Base-by-base conservation (phyloP, 306 rosid genomes). In the Rosa rugosa region DNA sequence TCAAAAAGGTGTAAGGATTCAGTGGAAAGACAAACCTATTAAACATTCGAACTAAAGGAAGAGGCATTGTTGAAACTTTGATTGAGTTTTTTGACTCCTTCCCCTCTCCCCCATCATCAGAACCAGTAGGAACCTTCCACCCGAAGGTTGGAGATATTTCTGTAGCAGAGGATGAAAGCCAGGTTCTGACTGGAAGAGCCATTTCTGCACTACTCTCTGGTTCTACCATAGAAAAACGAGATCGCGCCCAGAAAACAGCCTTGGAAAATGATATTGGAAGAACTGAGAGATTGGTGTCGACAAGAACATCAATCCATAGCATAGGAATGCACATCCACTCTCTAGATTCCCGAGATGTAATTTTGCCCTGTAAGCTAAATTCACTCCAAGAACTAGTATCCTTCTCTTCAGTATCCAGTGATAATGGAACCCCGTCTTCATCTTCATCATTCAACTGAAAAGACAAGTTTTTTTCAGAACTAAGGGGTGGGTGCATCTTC, bases 321-420 rank as follows among this genome's bases (percentile, higher is more conserved):
- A 95, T 90, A 20, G 99, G 99, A 87, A 92, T 87, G 94, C 98
- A 95, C 90, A 89, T 90, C 99, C 99, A 95, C 49, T 85, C 94
- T 56, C 72, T 82, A 84, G 76, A 91, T 72, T 88, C 98, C 80
- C 74, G 83, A 77, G 87, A 91, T 84, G 85, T 82, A 81, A 92
- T 81, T 86, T 83, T 88, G 80, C 93, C 84, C 88, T 86, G 97
- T 49, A 47, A 62, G 65, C 79, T 80, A 83, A 92, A 95, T 76
- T 84, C 89, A 80, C 75, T 86, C 99, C 98, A 95, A 80, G 88
- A 86, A 88, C 89, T 82, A 75, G 63, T 72, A 82, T 90, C 91
- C 87, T 82, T 85, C 86, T 83, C 90, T 77, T 82, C 85, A 36
- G 80, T 66, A 85, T 78, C 86, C 45, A 73, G 78, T 66, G 80